These are phyloP conservation scores for Hondaea fermentalgiana DNA, from an alignment of 108 stramenopile species.

Conservation along the genomic window DNA sequence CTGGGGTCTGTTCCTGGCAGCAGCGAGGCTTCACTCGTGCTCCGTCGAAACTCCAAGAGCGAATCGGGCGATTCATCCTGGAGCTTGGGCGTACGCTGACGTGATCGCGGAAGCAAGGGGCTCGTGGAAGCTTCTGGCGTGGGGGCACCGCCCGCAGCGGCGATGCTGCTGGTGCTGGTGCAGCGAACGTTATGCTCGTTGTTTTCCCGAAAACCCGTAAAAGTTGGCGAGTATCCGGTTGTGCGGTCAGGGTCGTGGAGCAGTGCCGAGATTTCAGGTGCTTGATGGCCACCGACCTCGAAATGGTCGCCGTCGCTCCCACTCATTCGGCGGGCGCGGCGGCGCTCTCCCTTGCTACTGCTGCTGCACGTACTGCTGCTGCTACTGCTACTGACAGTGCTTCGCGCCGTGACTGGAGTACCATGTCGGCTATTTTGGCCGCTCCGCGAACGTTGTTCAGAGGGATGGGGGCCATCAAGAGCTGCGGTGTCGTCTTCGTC, in stretches of 20 bases:
- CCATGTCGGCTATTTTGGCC: too few relatives aligned
- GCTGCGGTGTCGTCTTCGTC: background rate
- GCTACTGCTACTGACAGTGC: too few relatives aligned
- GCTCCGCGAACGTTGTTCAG: background rate
- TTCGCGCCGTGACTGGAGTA: too few relatives aligned
- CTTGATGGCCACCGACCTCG: too few relatives aligned
- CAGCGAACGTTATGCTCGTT: too few relatives aligned
- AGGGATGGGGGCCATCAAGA: background rate
- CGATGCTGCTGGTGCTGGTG: background rate
- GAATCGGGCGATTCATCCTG: background rate
- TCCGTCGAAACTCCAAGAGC: background rate
- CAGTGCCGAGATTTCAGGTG: too few relatives aligned
- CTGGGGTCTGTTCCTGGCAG: background rate
- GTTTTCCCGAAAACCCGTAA: background rate
- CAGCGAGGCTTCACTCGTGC: background rate
- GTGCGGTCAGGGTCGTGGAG: background rate
- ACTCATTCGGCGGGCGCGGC: too few relatives aligned
- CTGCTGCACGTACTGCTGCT: too few relatives aligned
- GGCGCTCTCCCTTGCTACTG: too few relatives aligned
- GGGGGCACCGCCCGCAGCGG: background rate
- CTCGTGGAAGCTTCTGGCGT: background rate
- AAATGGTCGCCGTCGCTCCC: too few relatives aligned
- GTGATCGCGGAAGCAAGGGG: background rate
- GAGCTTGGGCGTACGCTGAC: background rate
- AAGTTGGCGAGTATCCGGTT: background rate